A percentile compares a stretch with the other conserved stretches of the same genome.
These are phyloP conservation scores for Hymenoscyphus infarciens DNA, from an alignment of 2,329 filamentous ascomycete species.

Conservation along the genomic window DNA sequence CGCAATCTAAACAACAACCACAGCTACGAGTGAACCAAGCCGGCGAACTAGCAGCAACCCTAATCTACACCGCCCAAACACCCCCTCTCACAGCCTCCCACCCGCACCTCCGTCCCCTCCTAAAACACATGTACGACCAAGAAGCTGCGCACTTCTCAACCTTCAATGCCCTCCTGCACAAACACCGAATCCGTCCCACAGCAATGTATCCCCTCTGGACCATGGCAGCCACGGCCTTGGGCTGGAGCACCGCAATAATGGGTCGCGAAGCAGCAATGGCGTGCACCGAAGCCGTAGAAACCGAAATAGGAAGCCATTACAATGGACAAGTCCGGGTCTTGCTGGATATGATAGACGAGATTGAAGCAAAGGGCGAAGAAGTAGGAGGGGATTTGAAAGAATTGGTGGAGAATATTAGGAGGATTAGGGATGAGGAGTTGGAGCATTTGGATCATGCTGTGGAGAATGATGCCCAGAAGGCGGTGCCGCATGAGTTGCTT, in stretches of 20 bases:
- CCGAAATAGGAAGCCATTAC: slow-evolving; percentile 94
- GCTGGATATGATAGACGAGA: slow-evolving; percentile 74
- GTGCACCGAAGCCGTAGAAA: slow-evolving; percentile 97
- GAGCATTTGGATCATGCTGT: slow-evolving; percentile 96
- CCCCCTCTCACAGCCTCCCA: slow-evolving; percentile 75
- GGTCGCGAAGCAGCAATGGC: slow-evolving; percentile 96
- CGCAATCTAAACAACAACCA: neutral
- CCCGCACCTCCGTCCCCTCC: slow-evolving; percentile 82
- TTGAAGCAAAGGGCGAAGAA: slow-evolving; percentile 74
- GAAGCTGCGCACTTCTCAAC: slow-evolving; percentile 82
- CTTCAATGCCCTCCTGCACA: slow-evolving; percentile 79
- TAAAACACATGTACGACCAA: slow-evolving; percentile 98
- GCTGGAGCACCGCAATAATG: slow-evolving; percentile 85
- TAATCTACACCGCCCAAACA: slow-evolving; percentile 89
- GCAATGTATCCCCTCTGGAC: slow-evolving; percentile 91
- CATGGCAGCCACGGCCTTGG: slow-evolving; percentile 71
- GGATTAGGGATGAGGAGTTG: slow-evolving; percentile 91
- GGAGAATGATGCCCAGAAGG: slow-evolving; percentile 86
- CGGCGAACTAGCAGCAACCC: slow-evolving; percentile 90
- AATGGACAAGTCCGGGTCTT: slow-evolving; percentile 84
- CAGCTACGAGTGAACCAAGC: slow-evolving; percentile 94
- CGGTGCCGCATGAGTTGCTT: slow-evolving; percentile 82
- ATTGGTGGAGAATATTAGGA: slow-evolving; percentile 69
- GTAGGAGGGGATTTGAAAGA: slow-evolving; percentile 73
- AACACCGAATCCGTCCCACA: slow-evolving; percentile 87